These are phyloP conservation scores for Penicillium verhagenii DNA, from an alignment of 495 filamentous ascomycete genomes.

Conservation along the genomic window DNA sequence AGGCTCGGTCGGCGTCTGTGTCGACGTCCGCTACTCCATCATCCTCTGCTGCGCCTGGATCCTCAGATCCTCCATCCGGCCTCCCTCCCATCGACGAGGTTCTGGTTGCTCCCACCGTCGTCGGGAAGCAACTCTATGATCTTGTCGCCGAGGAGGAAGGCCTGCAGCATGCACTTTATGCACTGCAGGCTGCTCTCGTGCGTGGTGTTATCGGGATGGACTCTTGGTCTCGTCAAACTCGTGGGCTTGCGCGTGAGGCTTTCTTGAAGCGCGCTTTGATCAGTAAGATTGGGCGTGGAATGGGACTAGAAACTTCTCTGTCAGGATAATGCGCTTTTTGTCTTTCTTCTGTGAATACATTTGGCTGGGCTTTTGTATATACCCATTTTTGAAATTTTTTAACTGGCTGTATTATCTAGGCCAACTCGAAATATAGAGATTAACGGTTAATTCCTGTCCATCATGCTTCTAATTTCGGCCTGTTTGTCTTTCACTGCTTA, in stretches of 20 bases:
- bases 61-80: slow-evolving; percentile 27
- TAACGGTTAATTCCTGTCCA: too few relatives aligned
- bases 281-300: slow-evolving; percentile 82
- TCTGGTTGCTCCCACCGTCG: slow-evolving; percentile 89
- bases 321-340: not conserved
- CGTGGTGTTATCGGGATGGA: slow-evolving; percentile 74
- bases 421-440: not conserved
- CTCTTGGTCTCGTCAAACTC: slow-evolving; percentile 79
- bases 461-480: not conserved
- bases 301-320: slow-evolving; percentile 59
- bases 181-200: slow-evolving; percentile 79
- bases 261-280: slow-evolving; percentile 87
- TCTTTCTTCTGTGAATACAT: not conserved
- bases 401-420: too few relatives aligned
- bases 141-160: slow-evolving; percentile 82
- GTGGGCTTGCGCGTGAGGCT: slow-evolving; percentile 81
- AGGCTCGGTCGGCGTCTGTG: slow-evolving; percentile 42
- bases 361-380: not conserved
- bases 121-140: slow-evolving; percentile 87
- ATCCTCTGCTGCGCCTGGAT: slow-evolving; percentile 5
- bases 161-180: slow-evolving; percentile 79
- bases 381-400: not conserved
- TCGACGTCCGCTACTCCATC: slow-evolving; percentile 27
- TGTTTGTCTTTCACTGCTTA: too few relatives aligned
- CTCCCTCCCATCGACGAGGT: slow-evolving; percentile 79